phyloP scores from a whole-genome alignment of 495 filamentous ascomycete genomes.

The Neurospora sp. region DNA sequence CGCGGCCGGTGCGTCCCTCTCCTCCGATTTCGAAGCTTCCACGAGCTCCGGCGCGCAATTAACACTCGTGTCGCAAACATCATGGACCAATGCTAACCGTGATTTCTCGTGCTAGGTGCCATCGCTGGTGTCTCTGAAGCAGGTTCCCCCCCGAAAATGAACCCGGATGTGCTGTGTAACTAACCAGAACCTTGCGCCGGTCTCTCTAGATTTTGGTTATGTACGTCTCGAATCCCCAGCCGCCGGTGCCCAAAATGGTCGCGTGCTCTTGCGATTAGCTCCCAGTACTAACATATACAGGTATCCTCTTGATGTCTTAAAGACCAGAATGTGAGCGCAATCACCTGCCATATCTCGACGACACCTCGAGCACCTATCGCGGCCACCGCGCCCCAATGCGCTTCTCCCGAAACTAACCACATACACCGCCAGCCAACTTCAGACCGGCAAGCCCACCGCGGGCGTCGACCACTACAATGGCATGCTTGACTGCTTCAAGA shows the following conservation, averaged over 20 bases:
- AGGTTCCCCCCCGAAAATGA: constrained; percentile 1
- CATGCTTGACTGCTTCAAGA: constrained; percentile 95
- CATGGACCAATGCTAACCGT: constrained; percentile 9
- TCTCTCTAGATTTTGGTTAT: constrained; percentile 67
- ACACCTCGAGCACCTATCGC: background rate
- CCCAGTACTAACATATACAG: constrained; percentile 33
- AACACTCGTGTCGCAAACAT: background rate
- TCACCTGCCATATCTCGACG: background rate
- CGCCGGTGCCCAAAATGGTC: background rate
- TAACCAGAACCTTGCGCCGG: background rate
- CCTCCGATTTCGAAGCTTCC: background rate
- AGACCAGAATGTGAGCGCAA: constrained; percentile 79
- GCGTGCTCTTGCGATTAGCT: constrained; percentile 5
- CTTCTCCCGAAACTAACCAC: constrained; percentile 18
- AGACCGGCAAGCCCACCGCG: constrained; percentile 50
- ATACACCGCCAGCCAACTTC: constrained; percentile 57
- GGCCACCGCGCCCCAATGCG: constrained; percentile 1
- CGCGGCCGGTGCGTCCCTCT: constrained; percentile 19
- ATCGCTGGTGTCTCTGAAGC: constrained; percentile 22
- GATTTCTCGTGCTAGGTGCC: constrained; percentile 9
- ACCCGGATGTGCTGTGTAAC: background rate
- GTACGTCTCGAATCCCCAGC: constrained; percentile 34
- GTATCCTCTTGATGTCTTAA: constrained; percentile 98
- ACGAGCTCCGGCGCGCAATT: background rate
- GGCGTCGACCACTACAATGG: constrained; percentile 82